Evolutionary conservation across 2,329 filamentous ascomycete genomes (phyloP).

Genomic region (Epichloe aotearoae): DNA sequence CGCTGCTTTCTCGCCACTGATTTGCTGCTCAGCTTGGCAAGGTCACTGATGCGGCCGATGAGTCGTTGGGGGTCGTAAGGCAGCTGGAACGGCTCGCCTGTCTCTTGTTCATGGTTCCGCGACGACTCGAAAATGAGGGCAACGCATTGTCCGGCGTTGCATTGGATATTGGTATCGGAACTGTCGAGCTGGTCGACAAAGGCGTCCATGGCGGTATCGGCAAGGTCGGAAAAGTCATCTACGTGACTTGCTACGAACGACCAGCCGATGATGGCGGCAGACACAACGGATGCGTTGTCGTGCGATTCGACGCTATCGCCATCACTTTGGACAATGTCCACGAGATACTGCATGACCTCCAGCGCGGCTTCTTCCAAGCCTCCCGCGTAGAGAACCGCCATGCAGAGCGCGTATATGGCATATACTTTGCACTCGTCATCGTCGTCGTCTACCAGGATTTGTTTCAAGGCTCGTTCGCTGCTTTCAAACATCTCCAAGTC

Average conservation of each 20-base stretch:
- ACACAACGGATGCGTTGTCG: conserved; percentile 58
- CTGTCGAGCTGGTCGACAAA: conserved; percentile 80
- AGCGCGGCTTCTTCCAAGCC: conserved; percentile 53
- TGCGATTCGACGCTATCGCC: conserved; percentile 57
- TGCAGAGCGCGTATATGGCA: conserved; percentile 59
- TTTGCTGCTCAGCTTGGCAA: conserved; percentile 34
- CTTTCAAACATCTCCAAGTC: conserved; percentile 28
- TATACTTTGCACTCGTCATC: conserved; percentile 53
- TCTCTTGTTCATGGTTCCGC: conserved; percentile 34
- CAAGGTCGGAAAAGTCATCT: conserved; percentile 59
- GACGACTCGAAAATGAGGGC: conserved; percentile 69
- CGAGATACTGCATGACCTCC: conserved; percentile 59
- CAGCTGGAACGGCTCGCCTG: conserved; percentile 34
- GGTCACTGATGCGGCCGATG: conserved; percentile 32
- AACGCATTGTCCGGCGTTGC: conserved; percentile 67
- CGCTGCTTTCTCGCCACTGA: conserved; percentile 36
- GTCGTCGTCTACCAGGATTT: conserved; percentile 37
- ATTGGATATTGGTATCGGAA: conserved; percentile 57
- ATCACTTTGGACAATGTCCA: conserved; percentile 70
- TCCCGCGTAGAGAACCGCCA: conserved; percentile 64
- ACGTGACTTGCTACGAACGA: conserved; percentile 66
- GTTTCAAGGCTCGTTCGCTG: conserved; percentile 17
- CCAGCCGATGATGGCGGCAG: conserved; percentile 66
- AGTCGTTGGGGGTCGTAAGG: conserved; percentile 37
- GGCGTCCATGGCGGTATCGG: conserved; percentile 60